Base-by-base conservation (phyloP, 768 basidiomycete genomes). In the Mycena haematopus region DNA sequence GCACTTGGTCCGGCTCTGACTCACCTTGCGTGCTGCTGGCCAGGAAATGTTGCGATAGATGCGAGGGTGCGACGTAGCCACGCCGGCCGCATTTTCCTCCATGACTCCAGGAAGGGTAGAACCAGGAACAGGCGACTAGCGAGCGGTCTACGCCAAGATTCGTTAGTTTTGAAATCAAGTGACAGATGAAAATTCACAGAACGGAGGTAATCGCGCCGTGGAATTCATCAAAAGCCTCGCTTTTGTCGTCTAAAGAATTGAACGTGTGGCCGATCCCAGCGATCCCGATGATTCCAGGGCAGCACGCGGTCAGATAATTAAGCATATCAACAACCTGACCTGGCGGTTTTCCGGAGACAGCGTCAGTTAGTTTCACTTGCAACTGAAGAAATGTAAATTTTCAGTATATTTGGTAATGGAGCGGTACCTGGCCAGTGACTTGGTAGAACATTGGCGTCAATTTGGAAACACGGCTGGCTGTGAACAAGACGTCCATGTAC, bases 391-490 rank as follows among this genome's bases (percentile, higher is more conserved):
- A 3, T 31, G 44, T 38, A 17, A 14, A 29, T 27, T 25, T n/a
- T 3, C 3, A 27, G 9, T 8, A 40, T 27, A 13, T 2, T 8
- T 35, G 19, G 13, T 9, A 3, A 5, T 35, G 29, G 21, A 13
- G 31, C 9, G 33, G 35, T 51, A 71, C 72, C 67, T 73, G 67
- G 22, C 63, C 56, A 24, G 68, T 65, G 21, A 73, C 65, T 29
- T 67, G 54, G 47, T 70, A 70, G 49, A 73, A 71, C 11, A 73
- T 35, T 0, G 70, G 68, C 10, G 68, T 67, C n/a, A 73, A 67
- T 35, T 69, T 71, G 14, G 71, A 67, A 10, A 73, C 67, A 9
- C 66, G 63, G 21, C 62, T 60, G 1, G 70, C 57, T 24, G 69
- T 69, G 47, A 73, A 73, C 17, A 70, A 56, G 3, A 65, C 67